Conservation (phyloP, 2,329 filamentous ascomycete genomes). For the Stagonosporopsis vannaccii region DNA sequence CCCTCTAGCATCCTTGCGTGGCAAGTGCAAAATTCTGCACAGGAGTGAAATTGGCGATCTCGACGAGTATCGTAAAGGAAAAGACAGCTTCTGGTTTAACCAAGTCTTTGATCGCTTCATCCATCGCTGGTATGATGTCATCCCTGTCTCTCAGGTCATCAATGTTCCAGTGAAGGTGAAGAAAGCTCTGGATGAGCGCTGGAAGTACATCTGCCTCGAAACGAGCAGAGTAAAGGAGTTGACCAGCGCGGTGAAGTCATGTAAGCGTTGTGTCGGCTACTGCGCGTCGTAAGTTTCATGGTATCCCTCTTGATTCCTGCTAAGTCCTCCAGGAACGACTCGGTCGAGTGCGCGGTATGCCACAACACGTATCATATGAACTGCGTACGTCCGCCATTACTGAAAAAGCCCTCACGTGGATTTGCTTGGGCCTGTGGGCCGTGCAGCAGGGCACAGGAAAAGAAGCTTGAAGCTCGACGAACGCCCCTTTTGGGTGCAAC, state of each 20-base stretch:
- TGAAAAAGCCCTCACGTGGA: constrained; percentile 95
- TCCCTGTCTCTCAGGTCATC: constrained; percentile 89
- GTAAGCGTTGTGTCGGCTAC: constrained; percentile 90
- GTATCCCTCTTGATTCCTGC: constrained; percentile 7
- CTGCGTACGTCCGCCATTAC: constrained; percentile 87
- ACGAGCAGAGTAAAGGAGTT: constrained; percentile 92
- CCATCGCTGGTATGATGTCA: constrained; percentile 95
- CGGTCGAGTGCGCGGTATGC: constrained; percentile 96
- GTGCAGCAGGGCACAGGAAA: constrained; percentile 94
- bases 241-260: constrained; percentile 93
- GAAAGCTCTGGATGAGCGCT: constrained; percentile 92
- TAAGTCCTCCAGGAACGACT: constrained; percentile 73
- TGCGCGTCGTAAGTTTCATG: constrained; percentile 79
- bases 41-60: constrained; percentile 83
- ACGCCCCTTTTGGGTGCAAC: constrained; percentile 72
- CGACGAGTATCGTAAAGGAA: constrained; percentile 82
- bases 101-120: constrained; percentile 99
- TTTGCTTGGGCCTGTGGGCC: constrained; percentile 98
- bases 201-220: constrained; percentile 96
- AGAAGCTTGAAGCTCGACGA: constrained; percentile 87
- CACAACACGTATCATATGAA: constrained; percentile 98
- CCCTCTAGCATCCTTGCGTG: constrained; percentile 88
- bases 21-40: constrained; percentile 91
- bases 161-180: constrained; percentile 96
- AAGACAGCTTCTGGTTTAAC: constrained; percentile 95